phyloP scores from a whole-genome alignment of 345 rosid species.

The Firmiana major region DNA sequence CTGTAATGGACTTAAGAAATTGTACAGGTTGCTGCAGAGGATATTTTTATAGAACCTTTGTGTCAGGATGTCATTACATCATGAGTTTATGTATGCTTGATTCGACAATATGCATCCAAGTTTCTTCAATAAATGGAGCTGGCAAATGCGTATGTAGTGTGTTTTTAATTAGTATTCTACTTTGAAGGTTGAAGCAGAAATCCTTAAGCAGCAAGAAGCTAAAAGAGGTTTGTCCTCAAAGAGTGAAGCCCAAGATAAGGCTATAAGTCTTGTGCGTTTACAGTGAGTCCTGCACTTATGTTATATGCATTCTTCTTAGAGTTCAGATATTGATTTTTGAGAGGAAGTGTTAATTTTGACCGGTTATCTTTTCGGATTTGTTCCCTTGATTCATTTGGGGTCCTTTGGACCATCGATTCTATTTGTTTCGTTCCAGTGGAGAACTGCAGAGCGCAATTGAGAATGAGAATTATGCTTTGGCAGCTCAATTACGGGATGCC shows the following conservation, averaged over 20 bases:
- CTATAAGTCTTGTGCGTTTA: constrained; percentile 58
- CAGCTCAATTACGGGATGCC: constrained; percentile 70
- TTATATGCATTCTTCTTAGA: background rate
- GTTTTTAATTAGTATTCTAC: constrained; percentile 20
- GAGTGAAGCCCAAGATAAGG: constrained; percentile 97
- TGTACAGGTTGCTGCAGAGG: background rate
- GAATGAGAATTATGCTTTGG: constrained; percentile 68
- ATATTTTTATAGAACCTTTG: background rate
- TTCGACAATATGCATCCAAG: background rate
- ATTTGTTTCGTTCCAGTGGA: constrained; percentile 48
- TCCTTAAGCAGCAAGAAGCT: constrained; percentile 54
- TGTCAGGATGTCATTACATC: background rate
- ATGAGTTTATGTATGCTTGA: constrained; percentile 6
- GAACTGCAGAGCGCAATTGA: constrained; percentile 83
- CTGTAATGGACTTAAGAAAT: background rate
- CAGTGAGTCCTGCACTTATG: constrained; percentile 44
- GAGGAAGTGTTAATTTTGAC: background rate
- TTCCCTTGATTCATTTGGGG: background rate
- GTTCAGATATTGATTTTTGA: background rate
- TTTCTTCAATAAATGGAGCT: constrained; percentile 7
- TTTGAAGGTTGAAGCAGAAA: constrained; percentile 81
- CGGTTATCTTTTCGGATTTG: background rate
- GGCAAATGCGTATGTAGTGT: background rate
- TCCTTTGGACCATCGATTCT: constrained; percentile 6
- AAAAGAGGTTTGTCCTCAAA: constrained; percentile 81